phyloP scores from a whole-genome alignment of 2,329 filamentous ascomycete genomes.

The Xylariaceae sp. region DNA sequence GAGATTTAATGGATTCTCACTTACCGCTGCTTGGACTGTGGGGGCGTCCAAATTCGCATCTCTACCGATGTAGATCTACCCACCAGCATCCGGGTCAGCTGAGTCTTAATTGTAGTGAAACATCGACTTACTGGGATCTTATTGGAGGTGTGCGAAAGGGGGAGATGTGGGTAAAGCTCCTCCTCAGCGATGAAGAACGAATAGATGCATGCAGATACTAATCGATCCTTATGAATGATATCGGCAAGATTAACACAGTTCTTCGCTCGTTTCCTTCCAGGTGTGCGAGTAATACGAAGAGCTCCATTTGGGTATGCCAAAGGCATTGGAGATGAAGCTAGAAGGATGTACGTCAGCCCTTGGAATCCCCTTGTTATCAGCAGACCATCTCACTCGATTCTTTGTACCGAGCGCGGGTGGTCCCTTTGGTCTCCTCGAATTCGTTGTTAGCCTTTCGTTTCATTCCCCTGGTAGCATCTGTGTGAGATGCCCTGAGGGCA shows the following conservation, averaged over 20 bases:
- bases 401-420: neutral
- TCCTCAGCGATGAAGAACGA: constrained; percentile 35
- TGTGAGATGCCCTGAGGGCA: neutral
- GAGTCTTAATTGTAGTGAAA: neutral
- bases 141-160: constrained; percentile 23
- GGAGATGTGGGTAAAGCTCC: constrained; percentile 27
- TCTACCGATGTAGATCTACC: constrained; percentile 35
- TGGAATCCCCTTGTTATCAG: neutral
- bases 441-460: constrained; percentile 11
- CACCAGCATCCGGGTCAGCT: neutral
- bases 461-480: no score
- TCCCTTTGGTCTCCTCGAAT: neutral
- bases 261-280: constrained; percentile 30
- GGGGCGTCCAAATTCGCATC: constrained; percentile 31
- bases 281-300: constrained; percentile 38
- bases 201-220: constrained; percentile 36
- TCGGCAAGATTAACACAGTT: constrained; percentile 36
- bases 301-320: constrained; percentile 35
- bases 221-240: constrained; percentile 32
- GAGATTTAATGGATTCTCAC: neutral
- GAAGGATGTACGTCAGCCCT: neutral
- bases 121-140: constrained; percentile 27
- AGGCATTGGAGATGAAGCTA: neutral
- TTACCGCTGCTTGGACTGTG: constrained; percentile 19
- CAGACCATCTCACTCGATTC: neutral